Conservation (phyloP, 2,329 filamentous ascomycete genomes). For the Cytospora chrysosperma region DNA sequence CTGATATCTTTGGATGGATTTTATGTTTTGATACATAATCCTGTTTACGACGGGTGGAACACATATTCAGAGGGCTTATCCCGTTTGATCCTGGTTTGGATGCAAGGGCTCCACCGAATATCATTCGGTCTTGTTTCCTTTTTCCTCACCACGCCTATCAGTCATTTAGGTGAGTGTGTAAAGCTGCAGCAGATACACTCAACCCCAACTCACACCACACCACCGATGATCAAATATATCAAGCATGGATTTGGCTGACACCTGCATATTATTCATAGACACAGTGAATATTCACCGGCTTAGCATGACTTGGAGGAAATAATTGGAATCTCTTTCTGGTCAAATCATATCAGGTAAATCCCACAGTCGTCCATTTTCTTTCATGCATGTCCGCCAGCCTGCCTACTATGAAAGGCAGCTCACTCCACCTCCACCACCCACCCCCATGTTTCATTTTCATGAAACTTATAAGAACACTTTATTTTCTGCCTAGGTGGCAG, state of each 20-base stretch:
- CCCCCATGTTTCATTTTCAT: background rate
- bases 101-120: background rate
- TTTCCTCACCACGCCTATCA: background rate
- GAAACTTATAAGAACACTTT: background rate
- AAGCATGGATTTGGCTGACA: background rate
- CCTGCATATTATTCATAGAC: background rate
- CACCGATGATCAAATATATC: background rate
- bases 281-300: background rate
- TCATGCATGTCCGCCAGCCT: background rate
- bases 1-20: background rate
- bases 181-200: background rate
- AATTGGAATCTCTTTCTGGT: background rate
- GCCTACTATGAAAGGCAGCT: background rate
- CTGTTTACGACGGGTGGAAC: background rate
- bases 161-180: background rate
- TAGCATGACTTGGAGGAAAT: background rate
- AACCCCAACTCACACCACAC: background rate
- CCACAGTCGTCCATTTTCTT: background rate
- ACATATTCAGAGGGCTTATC: background rate
- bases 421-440: background rate
- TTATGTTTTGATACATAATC: background rate
- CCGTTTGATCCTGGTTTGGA: background rate
- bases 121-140: background rate
- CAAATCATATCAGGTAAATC: background rate
- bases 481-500: background rate